Evolutionary conservation across 1,284 basidiomycete species (phyloP), one percentile per base, ranked within the genome.

Genomic region (Coriolopsis trogii): DNA sequence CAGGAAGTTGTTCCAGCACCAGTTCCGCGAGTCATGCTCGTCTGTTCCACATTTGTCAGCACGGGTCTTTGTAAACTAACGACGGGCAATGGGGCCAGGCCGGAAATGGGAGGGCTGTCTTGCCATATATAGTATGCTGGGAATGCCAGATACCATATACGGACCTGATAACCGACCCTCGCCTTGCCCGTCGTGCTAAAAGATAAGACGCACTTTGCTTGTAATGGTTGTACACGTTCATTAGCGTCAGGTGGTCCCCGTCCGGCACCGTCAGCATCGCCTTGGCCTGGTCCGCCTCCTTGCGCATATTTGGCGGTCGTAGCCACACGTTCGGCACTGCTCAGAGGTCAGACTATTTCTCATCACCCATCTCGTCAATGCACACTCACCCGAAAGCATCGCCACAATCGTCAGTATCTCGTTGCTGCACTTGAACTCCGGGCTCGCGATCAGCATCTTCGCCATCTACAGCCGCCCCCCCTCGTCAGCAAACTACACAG

Each of bases 181-280:
- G n/a, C n/a, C n/a, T n/a, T n/a, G n/a, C n/a, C n/a, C n/a, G n/a
- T n/a, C n/a, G n/a, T n/a, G n/a, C n/a, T n/a, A n/a, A n/a, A n/a
- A n/a, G n/a, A 47, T 38, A 9, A n/a, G 2, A 73, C 81, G 64
- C 69, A 91, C 92, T 94, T 49, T 84, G 81, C 65, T 85, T 84
- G 72, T 96, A 99, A 51, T 91, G 87, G 69, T 98, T 98, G 72
- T 93, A 99, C 1, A 98, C 92, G 67, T 99, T 99, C 42, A 99
- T 80, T 40, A 99, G 69, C 0, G 95, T 98, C 30, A 99, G 73
- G 69, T 99, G 97, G 68, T 99, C 96, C 20, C 96, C 93, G 58
- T 96, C 94, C 0, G 95, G 97, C 54, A 98, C 89, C 2, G 88
- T 89, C 53, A 99, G 82, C 58, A 90, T 67, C 7, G 91, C 90